phyloP scores from a whole-genome alignment of 2,329 filamentous ascomycete species.

The Fusarium sp. region DNA sequence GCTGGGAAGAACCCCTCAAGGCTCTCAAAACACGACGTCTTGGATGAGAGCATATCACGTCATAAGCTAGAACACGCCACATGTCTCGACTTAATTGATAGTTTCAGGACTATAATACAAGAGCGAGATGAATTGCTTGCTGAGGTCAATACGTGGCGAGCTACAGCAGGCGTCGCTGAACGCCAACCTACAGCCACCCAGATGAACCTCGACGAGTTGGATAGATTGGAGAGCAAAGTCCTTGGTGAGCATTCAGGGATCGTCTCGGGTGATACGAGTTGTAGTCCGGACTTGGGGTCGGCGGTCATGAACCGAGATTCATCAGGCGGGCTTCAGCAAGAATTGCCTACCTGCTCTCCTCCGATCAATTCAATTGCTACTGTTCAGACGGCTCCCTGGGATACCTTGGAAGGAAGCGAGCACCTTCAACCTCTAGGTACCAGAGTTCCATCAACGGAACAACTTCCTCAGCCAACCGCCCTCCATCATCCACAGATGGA shows the following conservation, averaged over 20 bases:
- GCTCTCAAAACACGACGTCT: constrained; percentile 59
- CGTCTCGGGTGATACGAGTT: neutral
- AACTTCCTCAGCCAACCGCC: rapidly evolving
- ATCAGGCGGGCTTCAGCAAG: too few species aligned
- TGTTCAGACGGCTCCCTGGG: neutral
- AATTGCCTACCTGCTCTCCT: neutral
- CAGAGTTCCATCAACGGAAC: neutral
- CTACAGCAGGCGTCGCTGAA: constrained; percentile 23
- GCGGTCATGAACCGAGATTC: neutral
- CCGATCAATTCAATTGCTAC: neutral
- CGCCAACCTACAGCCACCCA: constrained; percentile 6
- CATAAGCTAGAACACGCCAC: constrained; percentile 47
- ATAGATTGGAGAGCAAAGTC: neutral
- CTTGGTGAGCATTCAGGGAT: neutral
- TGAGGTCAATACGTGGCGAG: constrained; percentile 47
- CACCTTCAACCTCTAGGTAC: neutral
- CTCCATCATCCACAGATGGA: neutral
- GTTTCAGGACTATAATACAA: constrained; percentile 38
- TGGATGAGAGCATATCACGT: constrained; percentile 56
- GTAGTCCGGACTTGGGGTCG: neutral
- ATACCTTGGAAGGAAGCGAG: neutral
- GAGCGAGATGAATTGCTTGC: constrained; percentile 52
- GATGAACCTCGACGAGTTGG: constrained; percentile 4
- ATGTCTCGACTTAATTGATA: constrained; percentile 34
- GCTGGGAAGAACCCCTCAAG: constrained; percentile 54